phyloP scores from a whole-genome alignment of 148 eudicot genomes.

The Fagopyrum esculentum region DNA sequence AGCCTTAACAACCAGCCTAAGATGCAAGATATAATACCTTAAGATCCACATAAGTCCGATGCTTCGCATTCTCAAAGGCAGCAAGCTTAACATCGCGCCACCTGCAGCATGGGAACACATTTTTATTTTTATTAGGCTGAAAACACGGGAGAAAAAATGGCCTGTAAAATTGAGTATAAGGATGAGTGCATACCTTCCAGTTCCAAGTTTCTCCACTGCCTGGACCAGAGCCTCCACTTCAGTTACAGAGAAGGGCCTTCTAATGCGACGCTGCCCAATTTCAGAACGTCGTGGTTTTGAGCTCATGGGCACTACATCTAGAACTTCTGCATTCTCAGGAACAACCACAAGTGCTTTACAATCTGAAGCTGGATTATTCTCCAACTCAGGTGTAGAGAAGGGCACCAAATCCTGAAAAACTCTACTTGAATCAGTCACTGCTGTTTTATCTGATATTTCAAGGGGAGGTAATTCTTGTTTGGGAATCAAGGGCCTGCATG shows the following conservation, averaged over 20 bases:
- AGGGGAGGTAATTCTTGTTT: constrained; percentile 16
- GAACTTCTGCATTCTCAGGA: constrained; percentile 46
- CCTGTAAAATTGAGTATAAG: too few species aligned
- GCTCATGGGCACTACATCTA: constrained; percentile 49
- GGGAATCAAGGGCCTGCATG: background rate
- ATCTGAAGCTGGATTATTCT: constrained; percentile 31
- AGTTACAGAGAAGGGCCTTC: constrained; percentile 84
- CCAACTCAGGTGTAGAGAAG: constrained; percentile 24
- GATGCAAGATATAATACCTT: constrained; percentile 38
- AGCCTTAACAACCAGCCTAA: too few species aligned
- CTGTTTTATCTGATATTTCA: constrained; percentile 24
- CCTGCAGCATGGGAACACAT: constrained; percentile 31
- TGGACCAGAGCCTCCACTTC: constrained; percentile 94
- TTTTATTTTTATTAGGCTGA: too few species aligned
- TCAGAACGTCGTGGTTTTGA: constrained; percentile 54
- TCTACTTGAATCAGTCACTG: constrained; percentile 21
- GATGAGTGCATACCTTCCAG: constrained; percentile 58
- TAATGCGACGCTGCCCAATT: constrained; percentile 73
- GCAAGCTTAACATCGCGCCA: constrained; percentile 94
- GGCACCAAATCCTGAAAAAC: constrained; percentile 37
- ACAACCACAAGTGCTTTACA: constrained; percentile 50
- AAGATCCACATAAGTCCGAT: constrained; percentile 92
- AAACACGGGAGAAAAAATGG: background rate
- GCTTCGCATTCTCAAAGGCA: constrained; percentile 78
- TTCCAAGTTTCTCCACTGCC: constrained; percentile 90